Evolutionary conservation across 306 rosid species (phyloP).

Genomic region (Quillaja saponaria): DNA sequence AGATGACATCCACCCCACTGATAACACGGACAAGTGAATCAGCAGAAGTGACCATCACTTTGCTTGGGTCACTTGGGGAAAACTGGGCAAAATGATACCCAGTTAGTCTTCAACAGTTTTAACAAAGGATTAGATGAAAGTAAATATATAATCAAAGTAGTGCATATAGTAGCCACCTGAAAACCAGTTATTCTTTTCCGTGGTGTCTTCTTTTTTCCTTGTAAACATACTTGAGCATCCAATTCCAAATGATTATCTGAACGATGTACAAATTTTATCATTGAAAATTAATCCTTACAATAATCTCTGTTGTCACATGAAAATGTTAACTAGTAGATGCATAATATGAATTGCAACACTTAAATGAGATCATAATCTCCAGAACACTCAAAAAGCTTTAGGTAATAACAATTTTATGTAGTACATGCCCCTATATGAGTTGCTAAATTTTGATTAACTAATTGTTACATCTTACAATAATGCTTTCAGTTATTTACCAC

Average conservation of each 20-base stretch:
- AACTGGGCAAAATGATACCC: slow-evolving; percentile 44
- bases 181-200: slow-evolving; percentile 71
- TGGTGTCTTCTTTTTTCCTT: slow-evolving; percentile 63
- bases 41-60: slow-evolving; percentile 65
- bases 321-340: no score
- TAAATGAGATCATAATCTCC: no score
- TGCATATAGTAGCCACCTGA: slow-evolving; percentile 51
- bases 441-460: neutral
- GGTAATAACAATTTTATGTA: neutral
- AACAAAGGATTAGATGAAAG: neutral
- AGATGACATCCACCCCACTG: slow-evolving; percentile 50
- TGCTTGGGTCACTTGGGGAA: slow-evolving; percentile 55
- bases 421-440: slow-evolving; percentile 19
- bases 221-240: slow-evolving; percentile 52
- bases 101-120: slow-evolving; percentile 21
- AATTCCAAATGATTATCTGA: slow-evolving; percentile 56
- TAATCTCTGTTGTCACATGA: no score
- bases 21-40: slow-evolving; percentile 63
- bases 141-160: no score
- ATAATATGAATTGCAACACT: slow-evolving; percentile 7
- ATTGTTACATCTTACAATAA: neutral
- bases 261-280: no score
- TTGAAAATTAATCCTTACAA: slow-evolving; percentile 23
- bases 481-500: neutral
- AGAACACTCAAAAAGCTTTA: no score